phyloP scores from a whole-genome alignment of 495 filamentous ascomycete genomes.

The Acidomyces sp. region DNA sequence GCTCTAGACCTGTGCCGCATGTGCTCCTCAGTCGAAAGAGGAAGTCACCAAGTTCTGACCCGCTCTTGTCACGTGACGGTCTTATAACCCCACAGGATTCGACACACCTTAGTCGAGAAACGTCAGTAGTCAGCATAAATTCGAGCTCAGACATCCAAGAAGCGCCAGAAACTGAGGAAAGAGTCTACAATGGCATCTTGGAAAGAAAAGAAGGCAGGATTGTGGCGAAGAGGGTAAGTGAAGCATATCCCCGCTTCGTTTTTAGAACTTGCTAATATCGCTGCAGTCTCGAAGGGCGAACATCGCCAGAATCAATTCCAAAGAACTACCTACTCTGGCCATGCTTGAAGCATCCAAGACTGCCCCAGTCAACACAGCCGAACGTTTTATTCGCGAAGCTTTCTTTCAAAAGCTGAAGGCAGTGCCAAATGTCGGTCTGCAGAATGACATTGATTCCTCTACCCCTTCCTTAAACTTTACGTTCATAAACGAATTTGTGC shows the following conservation, averaged over 20 bases:
- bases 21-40: conserved; percentile 21
- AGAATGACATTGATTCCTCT: conserved; percentile 23
- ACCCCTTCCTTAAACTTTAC: conserved; percentile 27
- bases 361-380: conserved; percentile 13
- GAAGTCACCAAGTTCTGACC: conserved; percentile 21
- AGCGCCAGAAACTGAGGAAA: too few species aligned
- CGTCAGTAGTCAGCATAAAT: conserved; percentile 3
- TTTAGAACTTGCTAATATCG: not conserved
- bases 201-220: conserved; percentile 22
- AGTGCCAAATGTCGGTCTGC: conserved; percentile 15
- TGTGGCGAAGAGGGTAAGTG: conserved; percentile 17
- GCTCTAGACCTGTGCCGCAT: conserved; percentile 2
- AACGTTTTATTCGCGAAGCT: conserved; percentile 21
- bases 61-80: conserved; percentile 9
- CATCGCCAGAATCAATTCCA: conserved; percentile 12
- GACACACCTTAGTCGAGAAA: not conserved
- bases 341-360: conserved; percentile 22
- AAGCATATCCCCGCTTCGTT: not conserved
- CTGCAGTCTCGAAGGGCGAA: conserved; percentile 2
- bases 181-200: conserved; percentile 28
- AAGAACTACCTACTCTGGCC: conserved; percentile 21
- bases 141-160: not conserved
- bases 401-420: conserved; percentile 19
- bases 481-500: conserved; percentile 25
- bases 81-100: not conserved